Percentiles rank a stretch among this genome's conserved stretches.
phyloP scores from a whole-genome alignment of 1,284 basidiomycete species.

The Austroboletus rostrupii region DNA sequence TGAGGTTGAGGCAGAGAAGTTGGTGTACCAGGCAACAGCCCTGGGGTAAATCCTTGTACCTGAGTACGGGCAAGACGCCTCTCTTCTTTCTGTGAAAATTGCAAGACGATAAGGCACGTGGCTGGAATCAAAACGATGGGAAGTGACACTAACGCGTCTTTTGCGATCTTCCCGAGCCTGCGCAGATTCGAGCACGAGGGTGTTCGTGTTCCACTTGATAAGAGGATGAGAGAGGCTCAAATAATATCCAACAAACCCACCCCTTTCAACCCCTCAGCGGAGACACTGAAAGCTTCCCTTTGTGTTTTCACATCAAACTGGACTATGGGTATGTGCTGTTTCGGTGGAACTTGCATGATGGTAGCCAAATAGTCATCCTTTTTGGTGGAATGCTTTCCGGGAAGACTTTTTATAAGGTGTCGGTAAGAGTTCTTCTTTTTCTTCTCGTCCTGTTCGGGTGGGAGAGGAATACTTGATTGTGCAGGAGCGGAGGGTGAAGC shows the following conservation, averaged over 20 bases:
- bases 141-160: conserved; percentile 54
- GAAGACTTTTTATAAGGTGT: conserved; percentile 71
- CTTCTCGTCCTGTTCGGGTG: conserved; percentile 54
- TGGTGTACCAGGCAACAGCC: conserved; percentile 26
- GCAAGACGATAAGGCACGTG: conserved; percentile 12
- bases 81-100: conserved; percentile 57
- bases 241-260: conserved; percentile 42
- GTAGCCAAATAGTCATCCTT: conserved; percentile 70
- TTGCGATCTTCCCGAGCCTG: conserved; percentile 77
- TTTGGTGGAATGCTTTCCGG: conserved; percentile 79
- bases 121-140: conserved; percentile 5
- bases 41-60: conserved; percentile 35
- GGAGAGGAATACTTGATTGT: conserved; percentile 39
- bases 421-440: conserved; percentile 76
- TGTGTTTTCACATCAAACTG: conserved; percentile 67
- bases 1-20: conserved; percentile 25
- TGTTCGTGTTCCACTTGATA: conserved; percentile 62
- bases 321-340: conserved; percentile 60
- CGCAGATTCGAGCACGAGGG: conserved; percentile 62
- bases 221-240: conserved; percentile 16
- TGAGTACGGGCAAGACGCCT: conserved; percentile 66
- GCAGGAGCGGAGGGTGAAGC: conserved; percentile 26
- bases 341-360: conserved; percentile 65
- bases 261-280: conserved; percentile 69
- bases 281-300: conserved; percentile 68